phyloP scores from a whole-genome alignment of 2,329 filamentous ascomycete genomes.

The Diplodia seriata region DNA sequence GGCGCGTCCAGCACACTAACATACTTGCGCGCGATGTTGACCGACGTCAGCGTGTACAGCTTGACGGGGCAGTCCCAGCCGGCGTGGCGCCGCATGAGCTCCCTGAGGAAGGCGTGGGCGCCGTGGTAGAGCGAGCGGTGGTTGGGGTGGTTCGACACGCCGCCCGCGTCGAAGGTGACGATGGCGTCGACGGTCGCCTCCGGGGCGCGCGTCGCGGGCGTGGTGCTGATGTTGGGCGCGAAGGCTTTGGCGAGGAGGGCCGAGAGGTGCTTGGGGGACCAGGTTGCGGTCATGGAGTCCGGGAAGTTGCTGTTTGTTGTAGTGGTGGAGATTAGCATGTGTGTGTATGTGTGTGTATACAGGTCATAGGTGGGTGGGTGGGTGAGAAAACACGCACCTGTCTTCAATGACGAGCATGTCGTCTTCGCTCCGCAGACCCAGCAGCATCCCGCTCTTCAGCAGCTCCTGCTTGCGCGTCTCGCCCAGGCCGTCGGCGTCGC shows the following conservation, averaged over 20 bases:
- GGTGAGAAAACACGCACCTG: constrained; percentile 55
- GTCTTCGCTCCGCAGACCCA: constrained; percentile 76
- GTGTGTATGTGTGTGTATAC: too few relatives aligned
- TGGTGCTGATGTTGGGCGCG: constrained; percentile 65
- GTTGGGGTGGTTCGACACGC: constrained; percentile 90
- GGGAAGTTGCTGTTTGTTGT: constrained; percentile 69
- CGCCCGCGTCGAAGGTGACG: constrained; percentile 85
- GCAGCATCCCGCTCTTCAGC: constrained; percentile 74
- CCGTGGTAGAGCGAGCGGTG: constrained; percentile 89
- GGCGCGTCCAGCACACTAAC: constrained; percentile 75
- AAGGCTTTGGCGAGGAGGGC: constrained; percentile 75
- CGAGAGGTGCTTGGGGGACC: constrained; percentile 75
- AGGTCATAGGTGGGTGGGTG: neutral
- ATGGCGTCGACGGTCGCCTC: constrained; percentile 75
- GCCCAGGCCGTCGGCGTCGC: constrained; percentile 86
- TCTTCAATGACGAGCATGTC: constrained; percentile 89
- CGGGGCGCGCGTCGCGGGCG: constrained; percentile 53
- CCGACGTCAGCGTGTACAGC: constrained; percentile 82
- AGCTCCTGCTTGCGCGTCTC: constrained; percentile 83
- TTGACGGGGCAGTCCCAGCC: constrained; percentile 77
- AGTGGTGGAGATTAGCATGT: constrained; percentile 28
- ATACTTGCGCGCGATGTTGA: constrained; percentile 81
- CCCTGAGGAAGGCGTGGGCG: constrained; percentile 72
- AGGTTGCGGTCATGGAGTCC: constrained; percentile 84
- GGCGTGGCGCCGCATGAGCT: constrained; percentile 67